Evolutionary conservation across 306 rosid genomes (phyloP), one percentile per base, ranked within the genome.

Genomic region (Abrus pulchellus): DNA sequence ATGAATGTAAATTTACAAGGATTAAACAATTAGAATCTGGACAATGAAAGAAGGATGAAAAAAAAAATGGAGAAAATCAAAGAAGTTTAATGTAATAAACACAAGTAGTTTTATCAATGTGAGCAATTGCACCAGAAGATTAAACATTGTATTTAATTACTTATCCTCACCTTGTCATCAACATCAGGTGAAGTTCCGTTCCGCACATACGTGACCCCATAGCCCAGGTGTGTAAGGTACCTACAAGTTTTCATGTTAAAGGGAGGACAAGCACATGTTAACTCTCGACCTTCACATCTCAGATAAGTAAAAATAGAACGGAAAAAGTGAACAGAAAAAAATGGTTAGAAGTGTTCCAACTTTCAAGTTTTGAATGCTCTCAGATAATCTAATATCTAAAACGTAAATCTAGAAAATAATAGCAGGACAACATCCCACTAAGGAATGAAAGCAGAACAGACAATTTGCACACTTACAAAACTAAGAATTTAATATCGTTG

Each of bases 161-260:
- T 36, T 1, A 72, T 65, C 72, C 87, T 82, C 87, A 92, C 99
- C 98, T 95, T 95, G 88, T 95, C 99, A 85, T 95, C 99, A 52
- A 93, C 99, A 85, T 95, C 98, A 9, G 99, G 99, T 95, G 82
- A 95, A 95, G 76, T 95, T 95, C 85, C 99, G 76, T 95, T 95
- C 85, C 99, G 92, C 68, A 95, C 96, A 74, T 93, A 95, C 0
- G 94, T 92, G 30, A 95, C 96, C 85, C 91, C 91, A 75, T 93
- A 95, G n/a, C 97, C 94, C 89, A 92, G 67, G 80, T 88, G 87
- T 72, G 61, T 80, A 34, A 95, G 88, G 82, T 93, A 93, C 81
- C 98, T 95, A 90, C 84, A 83, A 38, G 77, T 72, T 52, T 68
- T 69, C 83, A 73, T 55, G 53, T 56, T 56, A 80, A 49, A 30